Conservation (phyloP, 2,329 filamentous ascomycete genomes). For the Chaetomium sp. region DNA sequence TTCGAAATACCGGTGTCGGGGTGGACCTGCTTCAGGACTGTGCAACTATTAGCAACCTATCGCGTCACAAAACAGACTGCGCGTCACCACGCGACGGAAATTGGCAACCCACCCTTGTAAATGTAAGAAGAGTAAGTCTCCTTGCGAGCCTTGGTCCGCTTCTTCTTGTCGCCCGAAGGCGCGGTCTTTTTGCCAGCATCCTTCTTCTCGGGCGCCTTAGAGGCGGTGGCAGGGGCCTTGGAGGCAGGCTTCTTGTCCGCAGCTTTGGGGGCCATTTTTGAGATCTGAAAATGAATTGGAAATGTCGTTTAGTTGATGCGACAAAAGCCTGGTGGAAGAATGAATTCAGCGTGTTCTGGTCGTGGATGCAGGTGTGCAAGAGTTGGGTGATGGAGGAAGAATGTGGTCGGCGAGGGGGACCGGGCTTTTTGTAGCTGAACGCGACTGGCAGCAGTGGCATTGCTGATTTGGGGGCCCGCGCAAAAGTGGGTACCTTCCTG, state of each 20-base stretch:
- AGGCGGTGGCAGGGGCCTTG: constrained; percentile 79
- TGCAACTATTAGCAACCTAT: constrained; percentile 7
- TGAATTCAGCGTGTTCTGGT: constrained; percentile 8
- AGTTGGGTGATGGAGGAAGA: constrained; percentile 41
- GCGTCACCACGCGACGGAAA: background rate
- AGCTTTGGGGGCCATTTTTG: constrained; percentile 90
- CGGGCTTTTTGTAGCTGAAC: constrained; percentile 56
- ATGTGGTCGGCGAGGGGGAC: constrained; percentile 44
- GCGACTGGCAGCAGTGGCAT: constrained; percentile 43
- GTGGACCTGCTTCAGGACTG: constrained; percentile 99
- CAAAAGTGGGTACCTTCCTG: constrained; percentile 18
- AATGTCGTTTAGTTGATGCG: constrained; percentile 22
- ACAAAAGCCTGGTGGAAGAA: constrained; percentile 1
- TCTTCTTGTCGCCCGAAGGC: constrained; percentile 97
- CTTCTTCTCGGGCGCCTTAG: constrained; percentile 84
- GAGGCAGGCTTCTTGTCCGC: constrained; percentile 96
- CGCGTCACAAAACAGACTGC: background rate
- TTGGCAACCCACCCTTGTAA: constrained; percentile 81
- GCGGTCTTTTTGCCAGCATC: constrained; percentile 99
- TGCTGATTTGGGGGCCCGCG: constrained; percentile 47
- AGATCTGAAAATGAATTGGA: constrained; percentile 22
- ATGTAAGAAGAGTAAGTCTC: constrained; percentile 99
- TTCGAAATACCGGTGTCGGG: constrained; percentile 99
- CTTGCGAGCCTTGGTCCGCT: constrained; percentile 99
- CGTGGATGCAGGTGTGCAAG: constrained; percentile 33